A percentile compares a stretch with the other conserved stretches of the same genome.
phyloP scores from a whole-genome alignment of 2,329 filamentous ascomycete species.

The Orbilia blumenaviensis region DNA sequence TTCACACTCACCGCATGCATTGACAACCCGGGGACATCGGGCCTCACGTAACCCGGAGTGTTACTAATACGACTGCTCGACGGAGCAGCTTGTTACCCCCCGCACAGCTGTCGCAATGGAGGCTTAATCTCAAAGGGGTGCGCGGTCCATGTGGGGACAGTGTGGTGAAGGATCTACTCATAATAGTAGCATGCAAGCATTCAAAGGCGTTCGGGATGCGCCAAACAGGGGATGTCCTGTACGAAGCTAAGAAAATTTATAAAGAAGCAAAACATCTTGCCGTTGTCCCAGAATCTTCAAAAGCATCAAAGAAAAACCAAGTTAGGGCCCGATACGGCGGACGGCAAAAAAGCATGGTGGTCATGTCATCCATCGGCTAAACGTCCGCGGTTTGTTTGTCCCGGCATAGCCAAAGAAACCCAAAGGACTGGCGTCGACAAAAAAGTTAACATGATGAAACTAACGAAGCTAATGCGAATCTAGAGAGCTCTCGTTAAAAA shows the following conservation, averaged over 20 bases:
- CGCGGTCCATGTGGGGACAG: conserved; percentile 14
- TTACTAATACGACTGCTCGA: conserved; percentile 27
- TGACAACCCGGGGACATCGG: conserved; percentile 11
- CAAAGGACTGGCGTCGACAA: conserved; percentile 21
- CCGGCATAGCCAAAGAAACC: conserved; percentile 15
- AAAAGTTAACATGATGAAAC: conserved; percentile 8
- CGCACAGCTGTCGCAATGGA: conserved; percentile 30
- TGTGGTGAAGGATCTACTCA: conserved; percentile 49
- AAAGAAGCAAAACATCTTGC: conserved; percentile 31
- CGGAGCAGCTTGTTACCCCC: conserved; percentile 21
- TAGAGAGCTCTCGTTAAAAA: conserved; percentile 36
- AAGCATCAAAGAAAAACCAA: background rate
- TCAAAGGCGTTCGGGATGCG: conserved; percentile 9
- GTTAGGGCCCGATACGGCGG: conserved; percentile 39
- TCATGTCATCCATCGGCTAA: conserved; percentile 42
- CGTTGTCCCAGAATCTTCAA: conserved; percentile 25
- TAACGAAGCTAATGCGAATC: conserved; percentile 33
- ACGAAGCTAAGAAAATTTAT: background rate
- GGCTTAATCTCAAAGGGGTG: conserved; percentile 17
- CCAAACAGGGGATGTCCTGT: conserved; percentile 3
- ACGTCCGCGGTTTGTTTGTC: background rate
- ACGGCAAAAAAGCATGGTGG: conserved; percentile 31
- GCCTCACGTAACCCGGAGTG: conserved; percentile 40
- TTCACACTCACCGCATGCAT: conserved; percentile 26
- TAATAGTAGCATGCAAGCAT: no score